Base-by-base conservation (phyloP, 306 rosid species). In the Fragaria vesca region DNA sequence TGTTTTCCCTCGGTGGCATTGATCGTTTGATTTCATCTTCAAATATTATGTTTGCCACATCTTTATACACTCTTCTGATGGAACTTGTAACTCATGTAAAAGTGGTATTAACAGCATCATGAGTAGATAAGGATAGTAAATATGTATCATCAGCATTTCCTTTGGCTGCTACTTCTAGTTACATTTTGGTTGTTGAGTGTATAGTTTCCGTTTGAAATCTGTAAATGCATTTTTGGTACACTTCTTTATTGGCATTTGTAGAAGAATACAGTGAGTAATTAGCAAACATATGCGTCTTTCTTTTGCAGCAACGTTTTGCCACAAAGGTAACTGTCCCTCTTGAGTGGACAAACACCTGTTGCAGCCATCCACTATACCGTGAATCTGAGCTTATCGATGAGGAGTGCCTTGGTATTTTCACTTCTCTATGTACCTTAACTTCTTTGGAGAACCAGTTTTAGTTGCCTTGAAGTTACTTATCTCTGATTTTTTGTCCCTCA, bases 281-380 rank as follows among this genome's bases (percentile, higher is more conserved):
- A 85, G 74, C 42, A 68, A 15, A 81, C 36, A 77, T 81, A 67
- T 75, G 76, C 45, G 66, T 42, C 66, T 75, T 42, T 32, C 9
- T n/a, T 43, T 3, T 66, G 10, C 69, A 96, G 99, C 97, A 96
- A 96, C 97, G 99, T 74, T 96, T 98, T 83, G 96, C 89, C 57
- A 93, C 98, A 52, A 96, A 96, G 88, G 98, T 96, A 34, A 96
- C 99, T 36, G 93, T 96, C 82, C 99, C 99, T 54, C 99, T 93
- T 66, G 99, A 91, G 80, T 95, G 99, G 99, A 95, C 99, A 45
- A 93, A 95, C 85, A 91, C 99, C 69, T 95, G 99, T 86, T 95
- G 99, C 83, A 96, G 99, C 93, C 99, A 96, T 80, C 99, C 99
- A 21, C 85, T 96, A 68, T 88, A 87, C 84, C 96, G 97, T 67